Evolutionary conservation across 768 basidiomycete genomes (phyloP).

Genomic region (Lepiota brunneoincarnata): DNA sequence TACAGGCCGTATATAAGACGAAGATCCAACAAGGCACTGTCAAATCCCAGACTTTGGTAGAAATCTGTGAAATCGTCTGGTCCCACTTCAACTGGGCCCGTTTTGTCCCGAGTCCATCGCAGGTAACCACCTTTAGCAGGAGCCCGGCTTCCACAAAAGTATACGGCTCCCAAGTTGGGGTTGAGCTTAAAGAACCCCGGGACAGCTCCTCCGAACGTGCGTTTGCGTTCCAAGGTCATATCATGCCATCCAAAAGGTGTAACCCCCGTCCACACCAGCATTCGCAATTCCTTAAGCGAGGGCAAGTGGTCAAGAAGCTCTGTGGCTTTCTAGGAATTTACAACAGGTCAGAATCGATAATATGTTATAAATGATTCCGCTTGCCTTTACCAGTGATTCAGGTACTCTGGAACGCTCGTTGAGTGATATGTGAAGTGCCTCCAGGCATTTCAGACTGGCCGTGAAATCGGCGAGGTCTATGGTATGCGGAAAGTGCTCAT

Average conservation of each 20-base stretch:
- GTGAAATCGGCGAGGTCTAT: not conserved
- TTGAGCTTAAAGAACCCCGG: not conserved
- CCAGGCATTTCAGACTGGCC: not conserved
- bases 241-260: no score
- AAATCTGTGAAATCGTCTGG: not conserved
- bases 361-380: not conserved
- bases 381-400: not conserved
- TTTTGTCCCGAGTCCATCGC: not conserved
- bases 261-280: not conserved
- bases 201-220: not conserved
- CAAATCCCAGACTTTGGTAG: slow-evolving; percentile 1
- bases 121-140: no score
- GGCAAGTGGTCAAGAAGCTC: not conserved
- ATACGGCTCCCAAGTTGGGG: not conserved
- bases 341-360: not conserved
- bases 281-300: not conserved
- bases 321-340: not conserved
- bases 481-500: not conserved
- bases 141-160: not conserved
- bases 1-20: not conserved
- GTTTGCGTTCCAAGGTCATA: not conserved
- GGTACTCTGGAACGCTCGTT: not conserved
- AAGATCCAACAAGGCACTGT: not conserved
- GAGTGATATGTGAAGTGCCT: slow-evolving; percentile 7
- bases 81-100: not conserved